A percentile compares a stretch with the other conserved stretches of the same genome.
Conservation (phyloP, 108 stramenopile genomes). For the Skeletonema menzelii region DNA sequence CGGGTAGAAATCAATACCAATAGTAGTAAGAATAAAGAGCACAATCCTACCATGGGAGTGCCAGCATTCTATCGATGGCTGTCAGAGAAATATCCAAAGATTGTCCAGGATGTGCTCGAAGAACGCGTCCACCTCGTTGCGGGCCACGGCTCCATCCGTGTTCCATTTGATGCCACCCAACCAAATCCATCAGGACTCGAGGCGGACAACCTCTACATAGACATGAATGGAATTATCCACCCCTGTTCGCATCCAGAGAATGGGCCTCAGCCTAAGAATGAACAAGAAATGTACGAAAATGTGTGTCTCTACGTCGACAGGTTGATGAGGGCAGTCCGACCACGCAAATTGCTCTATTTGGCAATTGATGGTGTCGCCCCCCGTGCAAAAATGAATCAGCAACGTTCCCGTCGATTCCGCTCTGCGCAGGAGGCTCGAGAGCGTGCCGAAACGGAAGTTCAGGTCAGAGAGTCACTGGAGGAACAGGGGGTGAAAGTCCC, state of each 20-base stretch:
- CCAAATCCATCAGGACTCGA: conserved; percentile 94
- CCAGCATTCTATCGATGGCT: conserved; percentile 99
- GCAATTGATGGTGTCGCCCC: conserved; percentile 98
- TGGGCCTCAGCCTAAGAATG: conserved; percentile 87
- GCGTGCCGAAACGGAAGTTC: conserved; percentile 76
- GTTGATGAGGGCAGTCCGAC: conserved; percentile 79
- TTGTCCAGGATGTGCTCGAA: conserved; percentile 91
- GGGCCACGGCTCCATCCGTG: conserved; percentile 55
- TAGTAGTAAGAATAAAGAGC: neutral
- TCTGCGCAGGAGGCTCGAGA: conserved; percentile 96
- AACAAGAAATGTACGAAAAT: conserved; percentile 98
- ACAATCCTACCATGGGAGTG: conserved; percentile 84
- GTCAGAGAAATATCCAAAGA: conserved; percentile 98
- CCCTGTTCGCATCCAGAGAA: conserved; percentile 97
- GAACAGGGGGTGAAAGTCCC: conserved; percentile 66
- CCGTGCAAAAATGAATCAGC: conserved; percentile 99
- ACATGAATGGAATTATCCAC: conserved; percentile 99
- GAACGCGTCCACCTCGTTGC: conserved; percentile 79
- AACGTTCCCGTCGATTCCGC: conserved; percentile 92
- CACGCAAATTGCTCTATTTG: conserved; percentile 87
- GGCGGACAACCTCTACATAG: conserved; percentile 96
- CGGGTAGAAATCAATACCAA: too few species aligned
- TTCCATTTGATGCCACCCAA: conserved; percentile 83
- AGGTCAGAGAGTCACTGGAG: conserved; percentile 76
- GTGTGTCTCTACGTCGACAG: conserved; percentile 92